phyloP scores from a whole-genome alignment of 768 basidiomycete genomes.

The Calvatia gigantea region DNA sequence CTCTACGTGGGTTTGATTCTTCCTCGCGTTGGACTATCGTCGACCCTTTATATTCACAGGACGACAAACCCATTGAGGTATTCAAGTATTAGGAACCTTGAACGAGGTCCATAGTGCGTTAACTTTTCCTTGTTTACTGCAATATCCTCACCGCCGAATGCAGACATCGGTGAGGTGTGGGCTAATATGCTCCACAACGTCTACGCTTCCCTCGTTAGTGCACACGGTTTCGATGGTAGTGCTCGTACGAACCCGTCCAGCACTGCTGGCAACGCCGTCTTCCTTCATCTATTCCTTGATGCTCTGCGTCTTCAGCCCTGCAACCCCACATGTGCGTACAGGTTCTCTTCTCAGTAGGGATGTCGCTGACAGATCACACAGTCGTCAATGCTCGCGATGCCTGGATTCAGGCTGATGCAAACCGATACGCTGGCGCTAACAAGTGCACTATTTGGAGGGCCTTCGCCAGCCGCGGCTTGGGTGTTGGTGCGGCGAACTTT shows the following conservation, averaged over 20 bases:
- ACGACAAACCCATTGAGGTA: constrained; percentile 1
- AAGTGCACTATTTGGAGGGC: constrained; percentile 40
- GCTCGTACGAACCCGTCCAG: constrained; percentile 16
- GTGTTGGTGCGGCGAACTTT: constrained; percentile 28
- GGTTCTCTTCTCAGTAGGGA: neutral
- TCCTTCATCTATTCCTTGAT: constrained; percentile 20
- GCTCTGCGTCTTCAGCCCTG: constrained; percentile 22
- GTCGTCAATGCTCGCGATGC: constrained; percentile 43
- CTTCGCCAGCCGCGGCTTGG: constrained; percentile 48
- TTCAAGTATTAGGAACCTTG: neutral
- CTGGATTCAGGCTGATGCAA: constrained; percentile 49
- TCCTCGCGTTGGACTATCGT: neutral
- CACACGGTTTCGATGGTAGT: constrained; percentile 2
- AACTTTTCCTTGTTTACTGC: too few species aligned
- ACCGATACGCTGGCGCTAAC: constrained; percentile 43
- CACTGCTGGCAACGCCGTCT: constrained; percentile 22
- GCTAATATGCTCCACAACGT: constrained; percentile 15
- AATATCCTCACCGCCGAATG: neutral
- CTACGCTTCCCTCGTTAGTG: constrained; percentile 12
- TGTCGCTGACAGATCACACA: neutral
- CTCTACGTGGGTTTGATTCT: neutral
- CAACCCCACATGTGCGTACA: constrained; percentile 21
- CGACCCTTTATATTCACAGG: neutral
- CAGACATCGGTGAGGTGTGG: constrained; percentile 19
- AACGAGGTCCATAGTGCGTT: neutral